phyloP scores from a whole-genome alignment of 2,329 filamentous ascomycete genomes.

The Phaeosphaeria sp. region DNA sequence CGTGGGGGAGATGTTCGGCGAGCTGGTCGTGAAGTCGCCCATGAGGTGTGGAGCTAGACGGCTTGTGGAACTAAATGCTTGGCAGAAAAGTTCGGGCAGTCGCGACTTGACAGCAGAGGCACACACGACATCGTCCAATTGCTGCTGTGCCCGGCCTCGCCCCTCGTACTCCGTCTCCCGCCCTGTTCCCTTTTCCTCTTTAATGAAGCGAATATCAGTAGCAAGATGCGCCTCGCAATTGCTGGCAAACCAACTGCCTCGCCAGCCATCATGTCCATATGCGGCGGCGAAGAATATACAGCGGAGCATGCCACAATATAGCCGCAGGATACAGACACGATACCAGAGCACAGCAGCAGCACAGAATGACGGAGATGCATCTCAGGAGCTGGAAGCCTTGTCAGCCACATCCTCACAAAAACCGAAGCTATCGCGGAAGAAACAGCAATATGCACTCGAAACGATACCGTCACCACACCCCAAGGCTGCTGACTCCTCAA shows the following conservation, averaged over 20 bases:
- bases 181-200: constrained; percentile 16
- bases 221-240: constrained; percentile 67
- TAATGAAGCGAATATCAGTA: constrained; percentile 69
- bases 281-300: constrained; percentile 26
- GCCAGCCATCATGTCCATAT: constrained; percentile 51
- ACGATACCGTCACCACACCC: constrained; percentile 74
- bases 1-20: constrained; percentile 18
- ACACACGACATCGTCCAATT: constrained; percentile 32
- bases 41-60: constrained; percentile 13
- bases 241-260: constrained; percentile 55
- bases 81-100: constrained; percentile 46
- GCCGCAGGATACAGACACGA: constrained; percentile 37
- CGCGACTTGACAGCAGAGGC: constrained; percentile 30
- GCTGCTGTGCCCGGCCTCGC: constrained; percentile 24
- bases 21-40: constrained; percentile 26
- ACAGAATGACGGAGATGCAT: constrained; percentile 5
- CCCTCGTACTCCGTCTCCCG: constrained; percentile 13
- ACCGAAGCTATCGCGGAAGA: constrained; percentile 1
- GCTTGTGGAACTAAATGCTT: constrained; percentile 21
- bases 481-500: constrained; percentile 71
- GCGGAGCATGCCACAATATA: constrained; percentile 36
- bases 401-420: constrained; percentile 1
- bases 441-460: constrained; percentile 38
- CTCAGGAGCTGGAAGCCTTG: neutral
- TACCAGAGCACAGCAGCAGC: constrained; percentile 12